These are phyloP conservation scores for Hypoxylon sp. DNA, from an alignment of 2,329 filamentous ascomycete species.

Conservation along the genomic window DNA sequence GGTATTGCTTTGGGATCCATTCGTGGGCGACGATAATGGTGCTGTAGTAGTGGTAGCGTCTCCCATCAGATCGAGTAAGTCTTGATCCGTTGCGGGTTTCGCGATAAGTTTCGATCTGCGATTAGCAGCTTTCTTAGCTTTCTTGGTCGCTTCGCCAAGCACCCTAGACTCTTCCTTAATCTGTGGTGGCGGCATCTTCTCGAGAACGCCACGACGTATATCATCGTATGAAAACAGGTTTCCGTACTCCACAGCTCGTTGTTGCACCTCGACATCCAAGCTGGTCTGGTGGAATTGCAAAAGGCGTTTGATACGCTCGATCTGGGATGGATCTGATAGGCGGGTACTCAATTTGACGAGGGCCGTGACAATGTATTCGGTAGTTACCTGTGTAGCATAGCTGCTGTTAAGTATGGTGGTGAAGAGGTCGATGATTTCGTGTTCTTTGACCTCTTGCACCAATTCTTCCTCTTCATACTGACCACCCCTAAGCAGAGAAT, in stretches of 20 bases:
- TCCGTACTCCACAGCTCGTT: slow-evolving; percentile 93
- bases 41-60: slow-evolving; percentile 72
- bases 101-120: slow-evolving; percentile 79
- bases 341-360: slow-evolving; percentile 95
- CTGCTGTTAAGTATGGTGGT: slow-evolving; percentile 92
- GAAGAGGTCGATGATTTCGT: slow-evolving; percentile 94
- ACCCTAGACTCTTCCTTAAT: slow-evolving; percentile 96
- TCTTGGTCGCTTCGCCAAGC: slow-evolving; percentile 82
- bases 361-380: slow-evolving; percentile 95
- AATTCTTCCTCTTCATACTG: slow-evolving; percentile 96
- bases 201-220: slow-evolving; percentile 88
- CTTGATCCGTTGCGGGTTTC: slow-evolving; percentile 86
- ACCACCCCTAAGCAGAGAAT: slow-evolving; percentile 87
- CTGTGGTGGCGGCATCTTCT: slow-evolving; percentile 98
- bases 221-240: slow-evolving; percentile 94
- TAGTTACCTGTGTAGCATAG: slow-evolving; percentile 90
- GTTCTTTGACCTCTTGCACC: slow-evolving; percentile 83
- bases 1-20: slow-evolving; percentile 76
- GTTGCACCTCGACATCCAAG: slow-evolving; percentile 94
- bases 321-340: slow-evolving; percentile 84
- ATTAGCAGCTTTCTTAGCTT: slow-evolving; percentile 77
- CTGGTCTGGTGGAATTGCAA: slow-evolving; percentile 85
- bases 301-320: slow-evolving; percentile 86
- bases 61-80: slow-evolving; percentile 94
- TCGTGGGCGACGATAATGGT: slow-evolving; percentile 70